These are phyloP conservation scores for Apiospora kogelbergensis DNA, from an alignment of 2,329 filamentous ascomycete species.

Conservation along the genomic window DNA sequence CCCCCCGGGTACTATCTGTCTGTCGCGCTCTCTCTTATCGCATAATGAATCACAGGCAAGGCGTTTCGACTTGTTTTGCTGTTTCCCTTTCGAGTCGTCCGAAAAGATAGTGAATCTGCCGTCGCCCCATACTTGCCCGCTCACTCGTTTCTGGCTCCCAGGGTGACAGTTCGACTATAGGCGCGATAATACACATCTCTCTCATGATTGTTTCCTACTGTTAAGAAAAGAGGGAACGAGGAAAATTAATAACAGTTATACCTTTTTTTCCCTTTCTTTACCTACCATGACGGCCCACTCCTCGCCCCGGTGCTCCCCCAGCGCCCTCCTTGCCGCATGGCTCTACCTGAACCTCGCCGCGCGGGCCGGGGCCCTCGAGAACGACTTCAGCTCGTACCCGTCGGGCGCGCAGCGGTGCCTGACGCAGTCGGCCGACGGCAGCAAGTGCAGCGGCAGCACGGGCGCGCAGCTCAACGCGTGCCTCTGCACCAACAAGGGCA, in stretches of 20 bases:
- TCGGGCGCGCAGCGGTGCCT: conserved; percentile 43
- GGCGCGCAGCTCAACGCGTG: conserved; percentile 45
- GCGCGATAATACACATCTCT: background rate
- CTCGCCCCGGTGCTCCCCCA: background rate
- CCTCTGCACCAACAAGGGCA: conserved; percentile 48
- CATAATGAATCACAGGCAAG: background rate
- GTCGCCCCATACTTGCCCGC: background rate
- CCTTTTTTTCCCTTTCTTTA: no score
- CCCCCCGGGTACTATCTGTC: background rate
- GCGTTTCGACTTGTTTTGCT: background rate
- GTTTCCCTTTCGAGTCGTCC: background rate
- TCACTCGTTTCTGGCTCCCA: background rate
- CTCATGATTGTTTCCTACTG: background rate
- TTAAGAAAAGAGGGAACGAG: background rate
- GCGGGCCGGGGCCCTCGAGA: conserved; percentile 26
- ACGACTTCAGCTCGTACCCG: conserved; percentile 47
- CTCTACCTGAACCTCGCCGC: conserved; percentile 23
- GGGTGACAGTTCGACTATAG: background rate
- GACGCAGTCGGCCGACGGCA: conserved; percentile 36
- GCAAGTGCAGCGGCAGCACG: conserved; percentile 41
- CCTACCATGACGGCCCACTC: background rate
- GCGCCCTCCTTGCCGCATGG: conserved; percentile 24
- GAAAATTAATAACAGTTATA: no score
- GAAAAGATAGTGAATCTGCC: no score
- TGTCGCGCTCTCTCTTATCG: background rate